phyloP scores from a whole-genome alignment of 83 land plant genomes.

The Larix sibirica region DNA sequence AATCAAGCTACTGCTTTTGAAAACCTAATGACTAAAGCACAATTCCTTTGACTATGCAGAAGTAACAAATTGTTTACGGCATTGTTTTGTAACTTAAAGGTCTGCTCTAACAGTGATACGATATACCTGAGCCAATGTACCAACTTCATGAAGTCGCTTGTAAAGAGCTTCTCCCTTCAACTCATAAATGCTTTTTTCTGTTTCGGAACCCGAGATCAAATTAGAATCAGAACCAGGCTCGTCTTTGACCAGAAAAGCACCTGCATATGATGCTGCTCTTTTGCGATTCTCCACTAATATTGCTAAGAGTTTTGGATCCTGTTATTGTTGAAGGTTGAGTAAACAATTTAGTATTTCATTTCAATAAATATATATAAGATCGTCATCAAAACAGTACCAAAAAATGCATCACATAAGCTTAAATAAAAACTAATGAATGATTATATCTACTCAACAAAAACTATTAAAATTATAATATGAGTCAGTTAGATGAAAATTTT shows the following conservation, averaged over 20 bases:
- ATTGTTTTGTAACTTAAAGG: neutral
- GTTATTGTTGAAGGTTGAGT: neutral
- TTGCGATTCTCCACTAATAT: slow-evolving; percentile 71
- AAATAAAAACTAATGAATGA: too few relatives aligned
- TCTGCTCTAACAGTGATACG: neutral
- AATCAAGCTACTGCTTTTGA: neutral
- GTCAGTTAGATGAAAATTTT: too few relatives aligned
- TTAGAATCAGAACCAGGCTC: slow-evolving; percentile 49
- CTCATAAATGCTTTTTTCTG: slow-evolving; percentile 62
- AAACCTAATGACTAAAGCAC: neutral
- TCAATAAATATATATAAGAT: neutral
- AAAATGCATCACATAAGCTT: too few relatives aligned
- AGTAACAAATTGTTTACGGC: neutral
- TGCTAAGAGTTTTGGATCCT: slow-evolving; percentile 88
- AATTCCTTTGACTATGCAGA: neutral
- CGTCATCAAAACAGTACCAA: too few relatives aligned
- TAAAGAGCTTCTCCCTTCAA: slow-evolving; percentile 81
- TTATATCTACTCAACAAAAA: too few relatives aligned
- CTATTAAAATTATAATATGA: too few relatives aligned
- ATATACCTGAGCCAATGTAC: slow-evolving; percentile 94
- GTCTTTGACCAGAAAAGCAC: slow-evolving; percentile 91
- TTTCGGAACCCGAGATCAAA: slow-evolving; percentile 43
- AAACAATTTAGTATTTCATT: neutral
- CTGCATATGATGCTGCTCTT: slow-evolving; percentile 82
- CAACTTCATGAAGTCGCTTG: slow-evolving; percentile 91